Base-by-base conservation (phyloP, 2,329 filamentous ascomycete species). In the Curvularia sp. region DNA sequence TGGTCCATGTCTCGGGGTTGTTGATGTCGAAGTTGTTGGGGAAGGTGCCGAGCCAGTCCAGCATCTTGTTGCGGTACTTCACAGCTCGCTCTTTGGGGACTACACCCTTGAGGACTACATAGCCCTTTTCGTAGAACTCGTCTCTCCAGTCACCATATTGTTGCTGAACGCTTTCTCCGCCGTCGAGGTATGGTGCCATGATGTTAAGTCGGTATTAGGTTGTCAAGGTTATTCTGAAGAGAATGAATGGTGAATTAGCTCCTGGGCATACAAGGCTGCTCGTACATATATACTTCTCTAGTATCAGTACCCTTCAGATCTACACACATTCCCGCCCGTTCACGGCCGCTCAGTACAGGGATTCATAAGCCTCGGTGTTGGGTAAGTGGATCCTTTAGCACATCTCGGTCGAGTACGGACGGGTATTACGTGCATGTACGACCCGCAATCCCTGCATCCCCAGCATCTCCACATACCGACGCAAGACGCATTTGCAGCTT, bases 1-100 rank as follows among this genome's bases (percentile, higher is more conserved):
- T 70, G 1, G 73, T 79, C 79, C 79, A 82, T 8, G 80, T 83
- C 32, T 28, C 65, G 60, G 53, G 51, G 64, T 75, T 68, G 9
- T 70, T 65, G 27, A 61, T 57, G n/a, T 75, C 67, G 61, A 76
- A 74, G 27, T 70, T 70, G 28, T 64, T 64, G 12, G 61, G 56
- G 32, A 74, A 74, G 2, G 61, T 67, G 34, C 72, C 66, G 5
- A 76, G 65, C 70, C 71, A 75, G 19, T 74, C 65, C 38, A 73
- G 59, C 60, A 72, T 71, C 43, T 68, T 70, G 30, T 74, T 56
- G 10, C 60, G 61, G 53, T 75, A 75, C 53, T 69, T 64, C 25
- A 57, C 52, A 1, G 71, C 71, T 19, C 60, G 51, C 39, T 76
- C 73, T 18, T 60, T 55, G 13, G 60, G 52, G 2, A 64, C 19